Base-by-base conservation (phyloP, 345 rosid species). In the Brassica nigra region DNA sequence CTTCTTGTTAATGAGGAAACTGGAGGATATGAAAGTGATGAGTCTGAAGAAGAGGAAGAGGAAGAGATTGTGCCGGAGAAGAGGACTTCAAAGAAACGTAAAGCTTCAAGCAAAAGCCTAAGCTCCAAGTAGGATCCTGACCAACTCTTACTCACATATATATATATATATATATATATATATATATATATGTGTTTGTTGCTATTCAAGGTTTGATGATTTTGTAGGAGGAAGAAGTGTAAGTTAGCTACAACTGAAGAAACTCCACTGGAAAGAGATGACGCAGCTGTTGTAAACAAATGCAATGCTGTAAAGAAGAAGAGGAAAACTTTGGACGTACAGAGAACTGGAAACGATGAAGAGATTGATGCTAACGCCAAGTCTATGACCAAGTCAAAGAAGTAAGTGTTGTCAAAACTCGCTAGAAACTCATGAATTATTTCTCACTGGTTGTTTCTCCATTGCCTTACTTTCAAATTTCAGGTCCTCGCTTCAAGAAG, bases 11-110 rank as follows among this genome's bases (percentile, higher is more conserved):
- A 83, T 85, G 95, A 87, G 84, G 95, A 90, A 81, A 69, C 79
- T 23, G 89, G 89, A 47, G 92, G 91, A 18, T 86, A 86, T 80
- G 85, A 81, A 70, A 88, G 91, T 83, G 93, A 93, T 83, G 93
- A 93, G 28, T 74, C 82, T 3, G 90, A 88, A 76, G 95, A 87
- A 44, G 88, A 83, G 75, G 85, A 18, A 76, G 95, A 87, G 37
- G 88, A 47, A 47, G 90, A 88, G 81, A 34, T 20, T 73, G 55
- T 81, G 3, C 78, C 85, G 0, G 82, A 73, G 71, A 77, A 64
- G 54, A 85, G 78, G 72, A 79, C 4, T 5, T 85, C 90, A 0
- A 95, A 88, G 86, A 95, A 93, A 84, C 88, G 97, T 68, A 93
- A 91, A 79, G 88, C 91, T 1, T 79, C 86, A 0, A 86, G 86